Base-by-base conservation (phyloP, 805 yeast genomes). In the Wickerhamiella azyma region DNA sequence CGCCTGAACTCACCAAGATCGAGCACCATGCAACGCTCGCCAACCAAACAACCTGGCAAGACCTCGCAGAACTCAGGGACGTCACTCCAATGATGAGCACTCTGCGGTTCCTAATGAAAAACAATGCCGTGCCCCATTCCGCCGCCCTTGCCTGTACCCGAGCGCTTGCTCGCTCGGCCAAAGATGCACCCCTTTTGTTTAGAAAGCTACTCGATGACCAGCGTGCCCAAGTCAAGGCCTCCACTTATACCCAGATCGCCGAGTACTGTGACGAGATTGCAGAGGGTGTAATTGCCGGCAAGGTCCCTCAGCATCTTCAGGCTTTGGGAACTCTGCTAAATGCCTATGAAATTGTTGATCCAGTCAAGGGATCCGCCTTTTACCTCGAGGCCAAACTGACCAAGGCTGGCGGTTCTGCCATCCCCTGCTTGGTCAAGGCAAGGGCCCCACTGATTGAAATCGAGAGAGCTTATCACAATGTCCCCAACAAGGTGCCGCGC, bases 371-470 rank as follows among this genome's bases (percentile, higher is more conserved):
- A 11, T 49, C 51, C 14, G 45, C 18, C 2, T 42, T 53, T 8
- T 53, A 35, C 45, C 13, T 33, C 5, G 30, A 45, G 13, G 37
- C 50, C 9, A 39, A 41, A 5, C 37, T 21, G 5, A 28, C 36
- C 10, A 43, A 38, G 2, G 46, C 39, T 7, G 45, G 48, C 11
- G 55, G 51, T 21, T 41, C 54, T 7, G 58, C 48, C 3, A 53
- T 56, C 11, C 52, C 53, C n/a, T 53, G 58, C 30, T 37, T 56
- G 50, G 48, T 53, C 13, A 48, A 53, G 29, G 40, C 56, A 1
- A 33, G 41, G 7, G 42, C 39, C 13, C 45, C 57, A 2, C 44
- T 55, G 16, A 32, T 38, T 9, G 38, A 19, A 1, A 47, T 55
- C 10, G 48, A 43, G 28, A 28, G 14, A 3, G 55, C 48, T 4